Evolutionary conservation across 768 basidiomycete species (phyloP).

Genomic region (Hortiboletus flavorubellus): DNA sequence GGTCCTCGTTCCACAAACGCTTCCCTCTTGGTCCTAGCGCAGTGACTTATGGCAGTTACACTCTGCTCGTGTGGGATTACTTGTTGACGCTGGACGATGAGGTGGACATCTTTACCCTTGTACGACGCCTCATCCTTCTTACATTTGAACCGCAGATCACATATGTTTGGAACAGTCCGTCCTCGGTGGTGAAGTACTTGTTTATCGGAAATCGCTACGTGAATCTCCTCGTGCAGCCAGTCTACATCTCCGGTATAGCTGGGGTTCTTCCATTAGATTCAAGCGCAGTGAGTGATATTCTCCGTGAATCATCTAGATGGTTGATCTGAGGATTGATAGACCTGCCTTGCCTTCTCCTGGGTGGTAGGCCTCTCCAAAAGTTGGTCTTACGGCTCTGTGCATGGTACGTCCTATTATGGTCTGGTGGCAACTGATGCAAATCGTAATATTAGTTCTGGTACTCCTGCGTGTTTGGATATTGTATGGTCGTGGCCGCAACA

Average conservation of each 20-base stretch:
- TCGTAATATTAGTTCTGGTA: neutral
- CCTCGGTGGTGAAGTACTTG: neutral
- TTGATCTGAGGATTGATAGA: neutral
- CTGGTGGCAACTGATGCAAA: neutral
- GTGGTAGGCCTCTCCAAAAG: neutral
- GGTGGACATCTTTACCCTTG: neutral
- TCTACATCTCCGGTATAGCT: neutral
- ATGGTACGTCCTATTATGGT: neutral
- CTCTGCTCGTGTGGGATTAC: slow-evolving; percentile 5
- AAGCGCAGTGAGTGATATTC: neutral
- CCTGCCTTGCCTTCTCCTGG: neutral
- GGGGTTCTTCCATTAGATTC: neutral
- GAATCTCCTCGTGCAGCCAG: neutral
- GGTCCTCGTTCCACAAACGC: neutral
- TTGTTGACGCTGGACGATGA: slow-evolving; percentile 8
- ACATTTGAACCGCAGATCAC: neutral
- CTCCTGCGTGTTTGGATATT: slow-evolving; percentile 2
- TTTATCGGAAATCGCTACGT: slow-evolving; percentile 6
- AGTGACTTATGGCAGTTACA: neutral
- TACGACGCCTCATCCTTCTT: neutral
- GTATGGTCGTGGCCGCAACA: neutral
- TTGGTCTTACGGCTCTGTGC: neutral
- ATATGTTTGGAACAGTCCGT: neutral
- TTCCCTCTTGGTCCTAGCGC: neutral
- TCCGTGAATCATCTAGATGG: neutral